Conservation (phyloP, 257 asterid genomes). For the Capsicum pubescens region DNA sequence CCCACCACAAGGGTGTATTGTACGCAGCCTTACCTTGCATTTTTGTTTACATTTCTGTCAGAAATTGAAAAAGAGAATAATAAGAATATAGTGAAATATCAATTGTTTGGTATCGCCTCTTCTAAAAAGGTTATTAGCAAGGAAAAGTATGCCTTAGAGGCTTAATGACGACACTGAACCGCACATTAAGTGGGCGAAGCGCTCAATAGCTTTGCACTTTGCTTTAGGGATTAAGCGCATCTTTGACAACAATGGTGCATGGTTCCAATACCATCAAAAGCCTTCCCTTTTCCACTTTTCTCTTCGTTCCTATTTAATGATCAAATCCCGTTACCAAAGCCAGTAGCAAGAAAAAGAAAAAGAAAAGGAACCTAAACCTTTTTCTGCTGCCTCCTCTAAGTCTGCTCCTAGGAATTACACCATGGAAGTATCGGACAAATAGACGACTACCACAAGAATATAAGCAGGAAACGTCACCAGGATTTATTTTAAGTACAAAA, state of each 20-base stretch:
- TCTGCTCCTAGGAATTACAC: slow-evolving; percentile 20
- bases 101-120: no score
- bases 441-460: background rate
- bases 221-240: no score
- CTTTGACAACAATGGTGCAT: background rate
- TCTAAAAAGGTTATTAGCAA: no score
- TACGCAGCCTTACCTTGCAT: no score
- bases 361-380: slow-evolving; percentile 3
- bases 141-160: no score
- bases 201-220: no score
- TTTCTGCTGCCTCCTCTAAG: background rate
- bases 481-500: background rate
- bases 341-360: background rate
- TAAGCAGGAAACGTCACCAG: slow-evolving; percentile 3
- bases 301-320: background rate
- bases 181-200: no score
- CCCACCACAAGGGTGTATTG: no score
- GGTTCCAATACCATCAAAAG: slow-evolving; percentile 17
- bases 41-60: no score
- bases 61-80: no score
- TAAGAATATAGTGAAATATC: no score
- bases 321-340: background rate
- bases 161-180: no score
- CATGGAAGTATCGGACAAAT: background rate
- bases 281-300: background rate